phyloP scores from a whole-genome alignment of 2,329 filamentous ascomycete genomes.

The Corinectria fuckeliana region DNA sequence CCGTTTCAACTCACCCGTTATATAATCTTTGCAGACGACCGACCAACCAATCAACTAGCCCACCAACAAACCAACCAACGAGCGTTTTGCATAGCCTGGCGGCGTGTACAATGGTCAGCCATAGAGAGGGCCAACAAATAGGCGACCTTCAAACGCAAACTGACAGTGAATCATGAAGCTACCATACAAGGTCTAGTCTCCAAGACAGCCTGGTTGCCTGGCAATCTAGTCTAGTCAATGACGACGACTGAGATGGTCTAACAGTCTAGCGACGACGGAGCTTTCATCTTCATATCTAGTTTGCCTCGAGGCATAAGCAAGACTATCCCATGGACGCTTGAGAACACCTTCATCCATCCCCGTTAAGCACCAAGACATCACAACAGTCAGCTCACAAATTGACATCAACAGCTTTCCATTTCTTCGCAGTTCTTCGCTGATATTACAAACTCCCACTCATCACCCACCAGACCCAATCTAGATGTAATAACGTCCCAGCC shows the following conservation, averaged over 20 bases:
- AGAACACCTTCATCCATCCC: background rate
- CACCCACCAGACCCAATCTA: slow-evolving; percentile 23
- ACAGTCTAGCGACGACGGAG: no score
- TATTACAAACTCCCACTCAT: slow-evolving; percentile 27
- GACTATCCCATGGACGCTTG: no score
- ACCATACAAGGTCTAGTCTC: no score
- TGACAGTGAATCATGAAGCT: no score
- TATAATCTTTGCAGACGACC: no score
- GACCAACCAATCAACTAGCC: slow-evolving; percentile 4
- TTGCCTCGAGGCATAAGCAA: no score
- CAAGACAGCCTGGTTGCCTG: no score
- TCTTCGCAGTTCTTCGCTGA: slow-evolving; percentile 28
- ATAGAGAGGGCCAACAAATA: background rate
- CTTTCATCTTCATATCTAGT: no score
- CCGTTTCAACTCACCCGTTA: no score
- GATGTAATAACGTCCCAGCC: slow-evolving; percentile 15
- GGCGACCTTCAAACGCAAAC: background rate
- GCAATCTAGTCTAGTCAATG: no score
- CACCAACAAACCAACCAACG: slow-evolving; percentile 8
- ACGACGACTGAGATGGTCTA: no score
- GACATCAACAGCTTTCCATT: slow-evolving; percentile 31
- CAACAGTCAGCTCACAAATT: slow-evolving; percentile 5
- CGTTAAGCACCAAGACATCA: background rate
- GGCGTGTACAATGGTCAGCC: background rate
- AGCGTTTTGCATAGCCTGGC: background rate